These are phyloP conservation scores for Pseudogymnoascus sp. DNA, from an alignment of 2,329 filamentous ascomycete species.

Conservation along the genomic window DNA sequence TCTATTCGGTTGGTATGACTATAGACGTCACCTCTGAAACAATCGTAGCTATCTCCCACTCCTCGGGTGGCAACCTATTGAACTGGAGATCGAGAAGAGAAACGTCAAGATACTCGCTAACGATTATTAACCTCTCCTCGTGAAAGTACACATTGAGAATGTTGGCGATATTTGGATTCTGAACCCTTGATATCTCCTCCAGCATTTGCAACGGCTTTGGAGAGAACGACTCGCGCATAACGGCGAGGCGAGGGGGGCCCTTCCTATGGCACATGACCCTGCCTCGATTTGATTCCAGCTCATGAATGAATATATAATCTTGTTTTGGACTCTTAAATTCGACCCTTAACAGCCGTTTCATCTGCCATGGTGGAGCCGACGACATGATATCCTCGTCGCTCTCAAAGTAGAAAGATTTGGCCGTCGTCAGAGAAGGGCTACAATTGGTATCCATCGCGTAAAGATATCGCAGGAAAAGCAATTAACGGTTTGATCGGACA, in stretches of 20 bases:
- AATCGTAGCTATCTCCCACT: slow-evolving; percentile 18
- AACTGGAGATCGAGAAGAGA: slow-evolving; percentile 15
- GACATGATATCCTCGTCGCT: not conserved
- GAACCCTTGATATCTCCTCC: slow-evolving; percentile 10
- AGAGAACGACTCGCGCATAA: slow-evolving; percentile 16
- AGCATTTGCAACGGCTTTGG: slow-evolving; percentile 14
- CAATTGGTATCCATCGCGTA: slow-evolving; percentile 10
- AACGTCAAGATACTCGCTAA: slow-evolving; percentile 13
- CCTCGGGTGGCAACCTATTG: slow-evolving; percentile 13
- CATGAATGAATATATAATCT: slow-evolving; percentile 14
- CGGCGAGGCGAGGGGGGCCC: slow-evolving; percentile 11
- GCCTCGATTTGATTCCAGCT: slow-evolving; percentile 13
- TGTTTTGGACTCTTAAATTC: slow-evolving; percentile 14
- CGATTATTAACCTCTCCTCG: slow-evolving; percentile 12
- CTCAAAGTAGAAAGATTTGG: slow-evolving; percentile 14
- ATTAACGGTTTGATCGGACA: too few relatives aligned
- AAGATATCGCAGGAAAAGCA: too few relatives aligned
- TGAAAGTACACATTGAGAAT: slow-evolving; percentile 17
- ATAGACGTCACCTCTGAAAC: slow-evolving; percentile 12
- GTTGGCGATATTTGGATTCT: slow-evolving; percentile 16
- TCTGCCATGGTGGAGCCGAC: slow-evolving; percentile 6
- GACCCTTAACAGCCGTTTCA: slow-evolving; percentile 14
- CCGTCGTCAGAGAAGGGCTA: slow-evolving; percentile 9
- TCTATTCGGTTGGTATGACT: not conserved
- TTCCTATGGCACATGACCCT: slow-evolving; percentile 15